phyloP scores from a whole-genome alignment of 495 filamentous ascomycete genomes.

The Hyaloscypha hepaticicola region DNA sequence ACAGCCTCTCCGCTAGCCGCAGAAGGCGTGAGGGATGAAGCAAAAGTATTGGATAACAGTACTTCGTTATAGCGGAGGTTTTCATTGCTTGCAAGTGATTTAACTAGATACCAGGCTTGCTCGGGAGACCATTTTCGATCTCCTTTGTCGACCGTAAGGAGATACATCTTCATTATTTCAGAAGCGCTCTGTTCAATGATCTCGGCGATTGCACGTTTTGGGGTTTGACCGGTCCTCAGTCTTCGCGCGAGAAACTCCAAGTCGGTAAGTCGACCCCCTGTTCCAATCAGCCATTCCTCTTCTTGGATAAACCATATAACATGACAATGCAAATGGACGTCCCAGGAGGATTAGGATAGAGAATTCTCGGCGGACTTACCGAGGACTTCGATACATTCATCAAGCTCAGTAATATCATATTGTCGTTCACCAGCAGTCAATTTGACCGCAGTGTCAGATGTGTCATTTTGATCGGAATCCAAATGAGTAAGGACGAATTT shows the following conservation, averaged over 20 bases:
- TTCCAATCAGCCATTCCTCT: not conserved
- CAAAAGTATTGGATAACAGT: constrained; percentile 71
- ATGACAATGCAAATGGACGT: not conserved
- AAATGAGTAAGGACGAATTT: constrained; percentile 86
- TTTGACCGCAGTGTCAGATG: constrained; percentile 35
- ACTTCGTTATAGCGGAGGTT: constrained; percentile 78
- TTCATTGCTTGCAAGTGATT: constrained; percentile 60
- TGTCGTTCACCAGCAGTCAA: constrained; percentile 32
- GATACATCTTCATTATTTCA: constrained; percentile 92
- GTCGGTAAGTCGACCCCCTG: constrained; percentile 85
- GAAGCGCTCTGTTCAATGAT: constrained; percentile 85
- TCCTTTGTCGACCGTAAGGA: constrained; percentile 54
- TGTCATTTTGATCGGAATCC: constrained; percentile 47
- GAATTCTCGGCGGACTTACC: not conserved
- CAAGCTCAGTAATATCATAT: constrained; percentile 61
- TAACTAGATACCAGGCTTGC: constrained; percentile 90
- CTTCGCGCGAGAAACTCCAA: constrained; percentile 88
- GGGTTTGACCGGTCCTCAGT: constrained; percentile 87
- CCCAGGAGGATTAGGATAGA: not conserved
- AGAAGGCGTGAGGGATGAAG: constrained; percentile 42
- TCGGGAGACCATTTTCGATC: constrained; percentile 69
- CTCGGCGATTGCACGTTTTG: constrained; percentile 77
- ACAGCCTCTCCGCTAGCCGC: constrained; percentile 61
- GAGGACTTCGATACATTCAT: constrained; percentile 75
- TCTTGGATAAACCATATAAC: not conserved